phyloP scores from a whole-genome alignment of 2,329 filamentous ascomycete genomes.

The Xylariaceae sp. region DNA sequence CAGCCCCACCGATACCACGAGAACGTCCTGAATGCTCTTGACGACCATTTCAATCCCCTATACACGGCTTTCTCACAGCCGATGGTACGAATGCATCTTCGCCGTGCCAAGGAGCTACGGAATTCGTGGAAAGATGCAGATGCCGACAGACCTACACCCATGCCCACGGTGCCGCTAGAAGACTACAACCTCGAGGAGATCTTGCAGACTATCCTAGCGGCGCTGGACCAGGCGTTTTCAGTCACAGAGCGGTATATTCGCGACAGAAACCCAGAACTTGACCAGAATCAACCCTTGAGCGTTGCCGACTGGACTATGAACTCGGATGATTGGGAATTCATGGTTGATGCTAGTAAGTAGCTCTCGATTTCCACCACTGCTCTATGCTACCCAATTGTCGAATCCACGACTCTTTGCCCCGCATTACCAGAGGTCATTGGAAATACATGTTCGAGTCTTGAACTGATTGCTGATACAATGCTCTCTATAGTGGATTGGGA shows the following conservation, averaged over 20 bases:
- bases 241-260: slow-evolving; percentile 48
- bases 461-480: too few relatives aligned
- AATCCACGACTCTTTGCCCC: too few relatives aligned
- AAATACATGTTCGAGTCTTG: too few relatives aligned
- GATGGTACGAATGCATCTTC: slow-evolving; percentile 56
- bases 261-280: slow-evolving; percentile 12
- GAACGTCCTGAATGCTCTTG: slow-evolving; percentile 63
- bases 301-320: slow-evolving; percentile 26
- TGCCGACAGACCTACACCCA: slow-evolving; percentile 28
- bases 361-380: slow-evolving; percentile 15
- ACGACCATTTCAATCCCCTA: slow-evolving; percentile 56
- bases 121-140: slow-evolving; percentile 72
- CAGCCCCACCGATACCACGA: slow-evolving; percentile 62
- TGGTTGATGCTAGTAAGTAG: slow-evolving; percentile 61
- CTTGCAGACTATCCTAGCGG: slow-evolving; percentile 53
- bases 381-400: too few relatives aligned
- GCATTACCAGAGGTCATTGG: too few relatives aligned
- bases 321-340: slow-evolving; percentile 53
- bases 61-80: slow-evolving; percentile 53
- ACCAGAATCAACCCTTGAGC: slow-evolving; percentile 13
- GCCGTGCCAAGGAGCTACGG: slow-evolving; percentile 65
- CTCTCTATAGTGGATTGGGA: too few relatives aligned
- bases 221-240: slow-evolving; percentile 56
- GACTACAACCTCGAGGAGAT: slow-evolving; percentile 63
- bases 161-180: slow-evolving; percentile 43